phyloP scores from a whole-genome alignment of 306 rosid genomes.

The Trifolium dubium region DNA sequence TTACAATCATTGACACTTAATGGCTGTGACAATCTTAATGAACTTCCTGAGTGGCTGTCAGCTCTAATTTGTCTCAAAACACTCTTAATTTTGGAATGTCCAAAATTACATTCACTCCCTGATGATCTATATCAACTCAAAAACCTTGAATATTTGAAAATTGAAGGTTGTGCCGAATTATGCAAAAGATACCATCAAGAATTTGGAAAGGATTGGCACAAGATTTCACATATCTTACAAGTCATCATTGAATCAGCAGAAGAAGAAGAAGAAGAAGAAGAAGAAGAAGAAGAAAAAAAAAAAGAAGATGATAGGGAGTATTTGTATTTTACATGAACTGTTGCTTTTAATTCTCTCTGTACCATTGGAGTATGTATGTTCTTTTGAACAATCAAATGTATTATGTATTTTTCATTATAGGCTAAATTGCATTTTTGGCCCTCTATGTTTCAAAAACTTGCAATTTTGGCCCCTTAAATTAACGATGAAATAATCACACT shows the following conservation, averaged over 20 bases:
- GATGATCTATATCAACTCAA: not conserved
- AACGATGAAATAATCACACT: too few relatives aligned
- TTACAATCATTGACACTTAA: fast-evolving
- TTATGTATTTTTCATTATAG: too few relatives aligned
- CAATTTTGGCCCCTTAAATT: too few relatives aligned
- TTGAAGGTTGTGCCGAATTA: not conserved
- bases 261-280: too few relatives aligned
- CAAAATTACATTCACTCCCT: not conserved
- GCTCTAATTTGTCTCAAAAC: not conserved
- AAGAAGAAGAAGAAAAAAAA: too few relatives aligned
- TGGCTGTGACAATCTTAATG: not conserved
- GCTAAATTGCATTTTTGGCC: too few relatives aligned
- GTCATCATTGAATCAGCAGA: not conserved
- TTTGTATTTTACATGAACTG: too few relatives aligned
- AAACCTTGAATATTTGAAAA: not conserved
- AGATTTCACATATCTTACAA: conserved; percentile 16
- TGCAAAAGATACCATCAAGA: not conserved
- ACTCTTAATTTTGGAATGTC: not conserved
- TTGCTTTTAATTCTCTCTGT: too few relatives aligned
- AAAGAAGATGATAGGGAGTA: too few relatives aligned
- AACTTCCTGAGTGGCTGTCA: conserved; percentile 9
- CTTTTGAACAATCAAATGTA: too few relatives aligned
- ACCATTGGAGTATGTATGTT: too few relatives aligned
- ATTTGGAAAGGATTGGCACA: not conserved
- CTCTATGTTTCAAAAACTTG: too few relatives aligned